These are phyloP conservation scores for Symbiodinium pilosum DNA, from an alignment of 73 alveolate genomes.

Conservation along the genomic window DNA sequence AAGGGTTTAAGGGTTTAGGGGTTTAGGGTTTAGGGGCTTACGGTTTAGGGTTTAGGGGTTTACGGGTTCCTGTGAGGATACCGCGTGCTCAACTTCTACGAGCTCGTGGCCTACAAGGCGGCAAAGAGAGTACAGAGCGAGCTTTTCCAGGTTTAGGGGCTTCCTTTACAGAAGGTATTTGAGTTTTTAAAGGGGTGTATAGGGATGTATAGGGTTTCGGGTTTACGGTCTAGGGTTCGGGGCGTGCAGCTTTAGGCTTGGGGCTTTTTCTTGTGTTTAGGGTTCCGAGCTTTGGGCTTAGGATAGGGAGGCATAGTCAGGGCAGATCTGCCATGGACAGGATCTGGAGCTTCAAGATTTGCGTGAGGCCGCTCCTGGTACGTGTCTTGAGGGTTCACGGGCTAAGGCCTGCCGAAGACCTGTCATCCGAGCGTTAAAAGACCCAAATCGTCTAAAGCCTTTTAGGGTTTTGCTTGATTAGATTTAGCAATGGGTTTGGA, in stretches of 20 bases:
- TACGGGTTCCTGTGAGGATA: neutral
- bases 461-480: no score
- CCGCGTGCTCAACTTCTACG: conserved; percentile 79
- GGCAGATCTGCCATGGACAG: no score
- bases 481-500: no score
- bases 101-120: conserved; percentile 86
- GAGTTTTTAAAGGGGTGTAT: no score
- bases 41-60: neutral
- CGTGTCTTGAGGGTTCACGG: no score
- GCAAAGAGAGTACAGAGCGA: neutral
- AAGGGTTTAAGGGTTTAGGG: neutral
- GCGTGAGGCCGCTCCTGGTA: no score
- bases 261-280: neutral
- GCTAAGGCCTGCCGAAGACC: no score
- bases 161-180: neutral
- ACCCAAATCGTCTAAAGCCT: no score
- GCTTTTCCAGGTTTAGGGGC: no score
- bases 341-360: no score
- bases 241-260: neutral
- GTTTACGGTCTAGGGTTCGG: neutral
- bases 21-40: neutral
- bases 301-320: no score
- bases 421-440: no score
- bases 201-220: neutral
- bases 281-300: neutral